These are phyloP conservation scores for Raphanus raphanistrum DNA, from an alignment of 345 rosid species.

Conservation along the genomic window DNA sequence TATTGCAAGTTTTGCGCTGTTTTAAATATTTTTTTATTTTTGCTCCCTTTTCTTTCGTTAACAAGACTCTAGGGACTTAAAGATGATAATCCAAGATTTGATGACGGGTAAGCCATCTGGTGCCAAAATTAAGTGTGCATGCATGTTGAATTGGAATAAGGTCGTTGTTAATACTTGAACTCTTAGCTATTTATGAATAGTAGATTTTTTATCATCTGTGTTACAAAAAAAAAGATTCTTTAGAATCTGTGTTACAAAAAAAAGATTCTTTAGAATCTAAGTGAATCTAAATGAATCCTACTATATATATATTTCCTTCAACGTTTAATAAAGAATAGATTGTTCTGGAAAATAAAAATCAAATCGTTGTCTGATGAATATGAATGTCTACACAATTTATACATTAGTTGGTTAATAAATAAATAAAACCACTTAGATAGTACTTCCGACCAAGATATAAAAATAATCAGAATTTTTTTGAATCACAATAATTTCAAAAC, in stretches of 20 bases:
- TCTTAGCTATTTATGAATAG: neutral
- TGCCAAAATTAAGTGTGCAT: neutral
- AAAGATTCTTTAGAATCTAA: too few relatives aligned
- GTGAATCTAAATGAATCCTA: neutral
- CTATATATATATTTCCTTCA: neutral
- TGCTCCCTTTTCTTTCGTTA: neutral
- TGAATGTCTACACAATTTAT: slow-evolving; percentile 1
- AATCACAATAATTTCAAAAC: neutral
- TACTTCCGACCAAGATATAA: neutral
- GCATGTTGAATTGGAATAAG: slow-evolving; percentile 11
- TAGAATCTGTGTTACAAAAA: too few relatives aligned
- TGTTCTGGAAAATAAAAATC: neutral
- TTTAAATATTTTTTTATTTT: neutral
- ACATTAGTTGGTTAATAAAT: neutral
- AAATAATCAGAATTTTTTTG: neutral
- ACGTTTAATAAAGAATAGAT: neutral
- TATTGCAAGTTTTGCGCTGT: neutral
- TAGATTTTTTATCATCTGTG: neutral
- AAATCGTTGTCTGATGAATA: neutral
- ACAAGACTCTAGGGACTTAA: neutral
- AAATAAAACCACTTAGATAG: neutral
- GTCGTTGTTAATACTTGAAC: neutral
- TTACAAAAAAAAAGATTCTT: too few relatives aligned
- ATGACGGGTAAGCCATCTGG: neutral
- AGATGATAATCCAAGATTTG: neutral